Conservation (phyloP, 495 filamentous ascomycete genomes). For the Cudoniella acicularis region DNA sequence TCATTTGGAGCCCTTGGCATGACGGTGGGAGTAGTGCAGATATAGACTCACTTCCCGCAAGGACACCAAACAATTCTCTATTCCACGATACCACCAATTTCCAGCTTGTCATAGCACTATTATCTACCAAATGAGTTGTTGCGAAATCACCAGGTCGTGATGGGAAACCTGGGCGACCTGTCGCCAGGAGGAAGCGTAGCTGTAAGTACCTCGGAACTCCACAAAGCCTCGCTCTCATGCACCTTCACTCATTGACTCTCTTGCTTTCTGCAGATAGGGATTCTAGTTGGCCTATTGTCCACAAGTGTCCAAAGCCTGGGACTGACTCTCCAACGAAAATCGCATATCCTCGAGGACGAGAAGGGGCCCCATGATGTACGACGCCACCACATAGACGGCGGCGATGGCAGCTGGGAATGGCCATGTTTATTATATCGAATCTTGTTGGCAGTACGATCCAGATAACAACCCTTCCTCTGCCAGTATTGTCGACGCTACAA, state of each 20-base stretch:
- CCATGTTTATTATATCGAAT: conserved; percentile 94
- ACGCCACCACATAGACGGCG: conserved; percentile 86
- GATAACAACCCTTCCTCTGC: conserved; percentile 92
- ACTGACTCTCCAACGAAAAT: conserved; percentile 97
- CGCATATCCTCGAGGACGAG: conserved; percentile 95
- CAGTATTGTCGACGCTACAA: conserved; percentile 92
- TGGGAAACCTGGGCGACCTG: conserved; percentile 77
- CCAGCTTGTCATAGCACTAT: not conserved
- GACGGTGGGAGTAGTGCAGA: not conserved
- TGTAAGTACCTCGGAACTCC: conserved; percentile 46
- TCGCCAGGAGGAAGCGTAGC: conserved; percentile 84
- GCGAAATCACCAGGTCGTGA: conserved; percentile 30
- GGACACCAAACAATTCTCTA: not conserved
- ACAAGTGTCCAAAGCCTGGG: conserved; percentile 93
- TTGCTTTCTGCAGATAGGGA: conserved; percentile 62
- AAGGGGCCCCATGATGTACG: conserved; percentile 74
- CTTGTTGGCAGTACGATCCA: conserved; percentile 93
- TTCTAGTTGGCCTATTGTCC: conserved; percentile 87
- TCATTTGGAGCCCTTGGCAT: not conserved
- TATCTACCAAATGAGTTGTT: conserved; percentile 22
- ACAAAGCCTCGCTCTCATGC: not conserved
- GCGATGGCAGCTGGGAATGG: conserved; percentile 97
- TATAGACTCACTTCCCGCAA: not conserved
- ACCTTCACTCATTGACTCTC: conserved; percentile 1
- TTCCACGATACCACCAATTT: not conserved